These are phyloP conservation scores for Euptelea pleiosperma DNA, from an alignment of 164 flowering plant species.

Conservation along the genomic window DNA sequence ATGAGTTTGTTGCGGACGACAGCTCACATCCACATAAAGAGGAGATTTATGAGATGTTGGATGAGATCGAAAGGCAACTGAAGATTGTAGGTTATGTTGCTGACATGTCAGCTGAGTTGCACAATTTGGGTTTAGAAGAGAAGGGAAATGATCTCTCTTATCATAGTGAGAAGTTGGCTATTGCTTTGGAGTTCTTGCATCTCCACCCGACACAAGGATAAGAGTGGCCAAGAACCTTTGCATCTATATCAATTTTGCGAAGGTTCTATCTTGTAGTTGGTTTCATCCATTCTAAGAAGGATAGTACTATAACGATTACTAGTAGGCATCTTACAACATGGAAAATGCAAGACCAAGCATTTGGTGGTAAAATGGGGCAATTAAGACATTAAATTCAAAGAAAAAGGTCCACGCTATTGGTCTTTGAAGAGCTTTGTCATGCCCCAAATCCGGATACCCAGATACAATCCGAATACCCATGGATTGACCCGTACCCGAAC, in stretches of 20 bases:
- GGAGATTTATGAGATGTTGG: slow-evolving; percentile 57
- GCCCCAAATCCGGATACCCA: too few species aligned
- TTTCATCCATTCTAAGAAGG: slow-evolving; percentile 70
- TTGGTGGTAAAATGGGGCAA: background rate
- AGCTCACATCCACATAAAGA: slow-evolving; percentile 43
- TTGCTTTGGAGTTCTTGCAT: slow-evolving; percentile 67
- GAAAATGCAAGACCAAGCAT: too few species aligned
- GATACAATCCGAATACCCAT: too few species aligned
- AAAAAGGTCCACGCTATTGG: too few species aligned
- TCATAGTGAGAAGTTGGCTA: too few species aligned
- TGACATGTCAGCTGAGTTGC: slow-evolving; percentile 54
- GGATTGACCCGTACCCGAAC: too few species aligned
- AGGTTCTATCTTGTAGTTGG: slow-evolving; percentile 48
- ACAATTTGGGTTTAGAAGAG: slow-evolving; percentile 29
- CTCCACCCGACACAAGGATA: slow-evolving; percentile 64
- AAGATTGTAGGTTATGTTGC: slow-evolving; percentile 67
- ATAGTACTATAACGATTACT: slow-evolving; percentile 63
- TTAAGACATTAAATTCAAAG: background rate
- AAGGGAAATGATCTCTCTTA: slow-evolving; percentile 38
- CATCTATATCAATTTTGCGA: slow-evolving; percentile 54
- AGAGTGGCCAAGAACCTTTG: slow-evolving; percentile 63
- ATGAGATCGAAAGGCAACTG: slow-evolving; percentile 60
- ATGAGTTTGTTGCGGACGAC: slow-evolving; percentile 66
- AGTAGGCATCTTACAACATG: slow-evolving; percentile 29
- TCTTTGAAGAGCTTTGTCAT: too few species aligned